Evolutionary conservation across 2,329 filamentous ascomycete genomes (phyloP).

Genomic region (Chaetomiaceae sp.): DNA sequence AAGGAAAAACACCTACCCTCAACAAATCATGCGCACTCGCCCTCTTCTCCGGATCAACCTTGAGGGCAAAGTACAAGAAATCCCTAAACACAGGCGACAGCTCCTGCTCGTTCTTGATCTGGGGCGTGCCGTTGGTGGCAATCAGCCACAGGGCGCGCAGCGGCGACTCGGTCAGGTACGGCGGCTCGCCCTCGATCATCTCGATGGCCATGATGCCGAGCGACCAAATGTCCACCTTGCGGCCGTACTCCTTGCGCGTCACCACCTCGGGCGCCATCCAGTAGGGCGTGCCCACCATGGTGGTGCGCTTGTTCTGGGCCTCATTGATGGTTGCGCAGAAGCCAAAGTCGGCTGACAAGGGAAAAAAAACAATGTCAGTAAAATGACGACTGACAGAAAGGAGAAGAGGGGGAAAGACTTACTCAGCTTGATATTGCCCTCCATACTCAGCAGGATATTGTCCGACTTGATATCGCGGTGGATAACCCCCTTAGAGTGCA

Average conservation of each 20-base stretch:
- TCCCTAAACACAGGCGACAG: constrained; percentile 80
- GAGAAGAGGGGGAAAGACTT: constrained; percentile 36
- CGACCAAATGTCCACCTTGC: constrained; percentile 98
- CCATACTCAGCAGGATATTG: constrained; percentile 89
- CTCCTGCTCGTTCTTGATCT: constrained; percentile 88
- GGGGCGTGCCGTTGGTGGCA: constrained; percentile 90
- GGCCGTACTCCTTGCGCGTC: constrained; percentile 93
- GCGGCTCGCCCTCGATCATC: constrained; percentile 98
- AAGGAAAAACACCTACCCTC: constrained; percentile 58
- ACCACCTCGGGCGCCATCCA: constrained; percentile 99
- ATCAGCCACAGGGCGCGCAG: constrained; percentile 92
- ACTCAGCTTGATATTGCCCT: constrained; percentile 98
- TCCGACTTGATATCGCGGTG: constrained; percentile 99
- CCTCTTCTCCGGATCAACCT: constrained; percentile 95
- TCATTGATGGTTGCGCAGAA: constrained; percentile 99
- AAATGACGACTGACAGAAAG: neutral
- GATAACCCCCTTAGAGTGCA: constrained; percentile 97
- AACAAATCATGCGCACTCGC: constrained; percentile 91
- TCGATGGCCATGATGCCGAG: constrained; percentile 99
- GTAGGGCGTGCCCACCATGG: constrained; percentile 98
- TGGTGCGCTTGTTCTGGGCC: constrained; percentile 92
- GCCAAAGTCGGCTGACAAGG: constrained; percentile 76
- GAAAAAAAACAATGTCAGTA: constrained; percentile 6
- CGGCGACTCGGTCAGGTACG: constrained; percentile 92
- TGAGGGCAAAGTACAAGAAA: constrained; percentile 87